Base-by-base conservation (phyloP, 345 rosid species). In the Murraya paniculata region DNA sequence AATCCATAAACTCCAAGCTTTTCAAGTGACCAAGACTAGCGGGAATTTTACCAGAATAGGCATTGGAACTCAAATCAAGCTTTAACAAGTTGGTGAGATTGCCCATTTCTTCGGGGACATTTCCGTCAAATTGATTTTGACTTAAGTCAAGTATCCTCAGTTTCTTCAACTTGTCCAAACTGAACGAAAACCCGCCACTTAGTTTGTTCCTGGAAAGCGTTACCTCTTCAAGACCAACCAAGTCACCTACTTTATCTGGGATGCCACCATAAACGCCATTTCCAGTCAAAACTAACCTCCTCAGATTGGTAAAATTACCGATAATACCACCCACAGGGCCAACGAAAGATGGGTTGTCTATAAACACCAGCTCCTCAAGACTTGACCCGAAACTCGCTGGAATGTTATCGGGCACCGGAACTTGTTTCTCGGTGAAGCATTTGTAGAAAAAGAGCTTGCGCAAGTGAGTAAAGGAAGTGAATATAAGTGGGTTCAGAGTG, bases 401-500 rank as follows among this genome's bases (percentile, higher is more conserved):
- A 73, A 86, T 19, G 0, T 45, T n/a, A 7, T 71, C 79, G 19
- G 90, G 87, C 28, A 86, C 48, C 33, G 82, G 28, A 39, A 81
- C 91, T 2, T 27, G 82, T 7, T 57, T 61, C 55, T 53, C 84
- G 61, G 87, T 83, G 88, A 88, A 92, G 66, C 97, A 92, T 53
- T 84, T 85, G 83, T 92, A 90, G 85, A 90, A 85, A 77, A 89
- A 90, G 66, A 92, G 86, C 79, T 88, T 89, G 38, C 97, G 94
- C 0, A 92, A 83, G 78, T 64, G 81, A 67, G 82, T 85, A 79
- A 90, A 89, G 50, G 91, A 81, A 48, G 85, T 79, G 81, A 90
- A 86, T 53, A 92, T 53, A 38, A 87, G 89, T 71, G 91, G 93
- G 59, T 77, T 75, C 30, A 92, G 85, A 0, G 91, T 82, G 45